phyloP scores from a whole-genome alignment of 2,329 filamentous ascomycete genomes.

The Biscogniauxia sp. region DNA sequence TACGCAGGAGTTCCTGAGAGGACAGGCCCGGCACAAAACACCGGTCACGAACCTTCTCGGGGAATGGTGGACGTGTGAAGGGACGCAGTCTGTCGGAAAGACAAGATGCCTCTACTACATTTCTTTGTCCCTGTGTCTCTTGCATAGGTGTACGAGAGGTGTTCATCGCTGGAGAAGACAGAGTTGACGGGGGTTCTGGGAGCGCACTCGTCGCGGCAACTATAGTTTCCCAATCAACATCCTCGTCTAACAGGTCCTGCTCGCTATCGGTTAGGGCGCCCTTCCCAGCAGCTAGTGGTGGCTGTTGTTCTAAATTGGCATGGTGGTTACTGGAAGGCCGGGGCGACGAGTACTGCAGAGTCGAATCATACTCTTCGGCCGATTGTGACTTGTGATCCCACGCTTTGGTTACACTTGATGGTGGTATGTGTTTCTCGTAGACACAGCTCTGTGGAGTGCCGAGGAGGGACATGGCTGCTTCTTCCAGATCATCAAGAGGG shows the following conservation, averaged over 20 bases:
- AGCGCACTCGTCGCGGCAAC: conserved; percentile 15
- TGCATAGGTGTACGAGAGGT: background rate
- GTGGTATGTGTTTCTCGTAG: conserved; percentile 26
- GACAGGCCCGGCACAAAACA: conserved; percentile 54
- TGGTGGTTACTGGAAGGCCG: conserved; percentile 2
- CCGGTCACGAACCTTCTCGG: conserved; percentile 45
- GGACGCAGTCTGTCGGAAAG: conserved; percentile 30
- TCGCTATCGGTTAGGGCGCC: conserved; percentile 1
- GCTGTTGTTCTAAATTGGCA: background rate
- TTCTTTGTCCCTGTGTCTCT: background rate
- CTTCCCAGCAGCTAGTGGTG: background rate
- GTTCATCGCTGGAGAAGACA: background rate
- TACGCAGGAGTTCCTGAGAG: conserved; percentile 46
- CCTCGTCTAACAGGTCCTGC: conserved; percentile 36
- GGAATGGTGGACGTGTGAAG: conserved; percentile 53
- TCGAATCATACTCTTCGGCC: conserved; percentile 36
- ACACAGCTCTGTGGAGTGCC: conserved; percentile 1
- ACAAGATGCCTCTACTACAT: background rate
- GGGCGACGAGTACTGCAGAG: conserved; percentile 35
- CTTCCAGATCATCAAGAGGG: conserved; percentile 23
- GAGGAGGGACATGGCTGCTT: conserved; percentile 28
- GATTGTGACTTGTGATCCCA: conserved; percentile 35
- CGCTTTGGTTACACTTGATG: conserved; percentile 34
- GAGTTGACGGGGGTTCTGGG: conserved; percentile 11
- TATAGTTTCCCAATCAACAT: conserved; percentile 41